Base-by-base conservation (phyloP, 192 early-diverging fungal genomes). In the Linnemannia zychae region DNA sequence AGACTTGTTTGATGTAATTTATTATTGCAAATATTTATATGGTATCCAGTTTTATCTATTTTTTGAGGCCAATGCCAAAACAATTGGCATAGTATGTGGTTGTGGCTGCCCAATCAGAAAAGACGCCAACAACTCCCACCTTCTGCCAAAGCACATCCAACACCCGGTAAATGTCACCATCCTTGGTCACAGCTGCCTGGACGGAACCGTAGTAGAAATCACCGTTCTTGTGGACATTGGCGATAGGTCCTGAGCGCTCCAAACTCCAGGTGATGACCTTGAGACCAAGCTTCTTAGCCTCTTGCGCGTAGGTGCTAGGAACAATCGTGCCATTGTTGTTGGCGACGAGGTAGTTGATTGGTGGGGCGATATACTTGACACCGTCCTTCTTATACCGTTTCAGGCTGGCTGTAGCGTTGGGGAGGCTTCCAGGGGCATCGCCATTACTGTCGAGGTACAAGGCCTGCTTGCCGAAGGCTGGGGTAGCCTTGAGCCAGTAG, bases 21-120 rank as follows among this genome's bases (percentile, higher is more conserved):
- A 65, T 65, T 34, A 28, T 34, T 31, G 24, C 60, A 28, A 65
- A 33, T 65, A 31, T 65, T 2, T 65, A 65, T 65, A 65, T 34
- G 60, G 15, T 33, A 65, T 7, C 60, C 60, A 65, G 28, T 65
- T 65, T 65, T 13, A 28, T 65, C 24, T 49, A 65, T 13, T 34
- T 65, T 65, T 65, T 65, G 60, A 65, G 60, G 60, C 60, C 60
- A 65, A 65, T 65, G 33, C 60, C 60, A 65, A 65, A 65, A 24
- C 60, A 65, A 24, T 65, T 65, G 60, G 60, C 60, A 34, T 65
- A 65, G 60, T 65, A 65, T 65, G 60, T 65, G 60, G 60, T 65
- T 65, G 60, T 65, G 60, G 60, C 60, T 24, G 60, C 60, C 60
- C 60, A 65, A 65, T 65, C 60, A 65, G 60, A 65, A 65, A 65